A percentile compares a stretch with the other conserved stretches of the same genome.
phyloP scores from a whole-genome alignment of 176 grass and related monocot genomes.

The Oryza coarctata region DNA sequence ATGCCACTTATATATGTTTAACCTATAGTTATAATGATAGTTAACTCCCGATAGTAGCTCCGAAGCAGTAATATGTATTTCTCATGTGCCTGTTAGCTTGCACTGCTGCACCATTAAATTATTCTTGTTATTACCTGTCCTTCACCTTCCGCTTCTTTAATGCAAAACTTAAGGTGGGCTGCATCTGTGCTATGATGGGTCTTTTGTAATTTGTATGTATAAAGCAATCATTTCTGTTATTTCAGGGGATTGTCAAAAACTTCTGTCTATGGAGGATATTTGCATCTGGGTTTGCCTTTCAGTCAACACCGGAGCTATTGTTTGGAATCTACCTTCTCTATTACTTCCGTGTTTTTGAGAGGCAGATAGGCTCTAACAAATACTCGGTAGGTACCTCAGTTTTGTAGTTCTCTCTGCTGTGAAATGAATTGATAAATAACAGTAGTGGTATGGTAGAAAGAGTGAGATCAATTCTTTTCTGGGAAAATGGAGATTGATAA shows the following conservation, averaged over 20 bases:
- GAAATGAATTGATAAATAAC: slow-evolving; percentile 6
- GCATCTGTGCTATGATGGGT: neutral
- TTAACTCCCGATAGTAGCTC: neutral
- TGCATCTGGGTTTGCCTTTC: slow-evolving; percentile 70
- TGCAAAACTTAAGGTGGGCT: neutral
- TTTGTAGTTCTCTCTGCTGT: neutral
- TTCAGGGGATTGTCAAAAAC: slow-evolving; percentile 73
- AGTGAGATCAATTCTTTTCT: neutral
- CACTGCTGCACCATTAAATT: neutral
- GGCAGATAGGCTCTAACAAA: slow-evolving; percentile 98
- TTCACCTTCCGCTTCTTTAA: slow-evolving; percentile 7
- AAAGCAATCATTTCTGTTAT: slow-evolving; percentile 8
- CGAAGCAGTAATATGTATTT: neutral
- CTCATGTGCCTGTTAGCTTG: neutral
- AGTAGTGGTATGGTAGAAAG: neutral
- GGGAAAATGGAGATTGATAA: slow-evolving; percentile 9
- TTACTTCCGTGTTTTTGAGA: slow-evolving; percentile 99
- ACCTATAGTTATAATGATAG: neutral
- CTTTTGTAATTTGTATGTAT: neutral
- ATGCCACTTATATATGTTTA: slow-evolving; percentile 20
- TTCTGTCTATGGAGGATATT: slow-evolving; percentile 76
- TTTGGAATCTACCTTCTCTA: slow-evolving; percentile 89
- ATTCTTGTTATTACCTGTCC: neutral
- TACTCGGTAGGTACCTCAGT: slow-evolving; percentile 57
- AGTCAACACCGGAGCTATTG: slow-evolving; percentile 84